Percentiles rank a stretch among this genome's conserved stretches.
Conservation (phyloP, 2,329 filamentous ascomycete species). For the Xylogone sp. region DNA sequence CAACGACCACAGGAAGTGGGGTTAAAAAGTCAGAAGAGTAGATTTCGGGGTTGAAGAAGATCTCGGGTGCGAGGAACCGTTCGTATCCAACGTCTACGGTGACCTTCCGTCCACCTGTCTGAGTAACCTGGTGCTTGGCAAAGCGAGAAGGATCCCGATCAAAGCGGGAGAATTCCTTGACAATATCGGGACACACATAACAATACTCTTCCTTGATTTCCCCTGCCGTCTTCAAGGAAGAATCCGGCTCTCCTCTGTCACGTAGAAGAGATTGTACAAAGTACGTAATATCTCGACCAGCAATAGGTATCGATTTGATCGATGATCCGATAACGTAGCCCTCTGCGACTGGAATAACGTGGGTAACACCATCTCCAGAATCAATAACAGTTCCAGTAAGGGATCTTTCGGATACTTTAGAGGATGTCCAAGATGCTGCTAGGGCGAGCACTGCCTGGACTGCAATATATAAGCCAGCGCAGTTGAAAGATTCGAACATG, state of each 20-base stretch:
- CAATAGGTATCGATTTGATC: conserved; percentile 98
- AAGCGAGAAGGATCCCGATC: conserved; percentile 91
- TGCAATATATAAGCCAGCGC: conserved; percentile 96
- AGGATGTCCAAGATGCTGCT: conserved; percentile 96
- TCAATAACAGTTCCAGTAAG: conserved; percentile 97
- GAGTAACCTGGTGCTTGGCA: conserved; percentile 80
- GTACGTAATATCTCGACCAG: conserved; percentile 96
- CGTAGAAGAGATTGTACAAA: conserved; percentile 95
- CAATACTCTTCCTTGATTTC: conserved; percentile 99
- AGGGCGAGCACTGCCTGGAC: conserved; percentile 96
- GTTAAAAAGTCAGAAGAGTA: conserved; percentile 99
- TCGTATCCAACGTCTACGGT: conserved; percentile 95
- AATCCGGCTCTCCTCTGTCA: conserved; percentile 94
- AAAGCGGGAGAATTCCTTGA: conserved; percentile 95
- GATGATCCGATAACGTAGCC: conserved; percentile 98
- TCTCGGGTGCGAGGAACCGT: conserved; percentile 95
- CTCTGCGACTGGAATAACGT: conserved; percentile 97
- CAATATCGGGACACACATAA: conserved; percentile 97
- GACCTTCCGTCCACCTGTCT: conserved; percentile 80
- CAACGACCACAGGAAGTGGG: conserved; percentile 88
- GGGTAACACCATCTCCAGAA: conserved; percentile 96
- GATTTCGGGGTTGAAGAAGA: conserved; percentile 99
- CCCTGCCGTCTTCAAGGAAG: conserved; percentile 94
- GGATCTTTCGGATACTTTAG: conserved; percentile 93
- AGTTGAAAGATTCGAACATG: conserved; percentile 99